phyloP scores from a whole-genome alignment of 2,329 filamentous ascomycete species.

The Cryoendolithus antarcticus region DNA sequence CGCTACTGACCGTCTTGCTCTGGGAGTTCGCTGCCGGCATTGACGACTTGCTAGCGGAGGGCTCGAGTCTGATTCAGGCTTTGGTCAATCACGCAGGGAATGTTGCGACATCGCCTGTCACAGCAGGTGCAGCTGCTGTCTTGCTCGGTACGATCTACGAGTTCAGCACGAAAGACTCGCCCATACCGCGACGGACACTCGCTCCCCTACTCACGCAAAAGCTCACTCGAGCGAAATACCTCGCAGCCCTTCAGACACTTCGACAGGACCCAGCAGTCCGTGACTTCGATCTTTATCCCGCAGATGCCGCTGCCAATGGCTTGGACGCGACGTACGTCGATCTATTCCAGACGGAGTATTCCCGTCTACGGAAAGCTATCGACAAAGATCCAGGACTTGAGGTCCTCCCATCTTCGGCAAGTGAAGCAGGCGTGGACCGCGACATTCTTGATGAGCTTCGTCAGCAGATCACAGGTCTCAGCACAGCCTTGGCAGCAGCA shows the following conservation, averaged over 20 bases:
- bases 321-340: conserved; percentile 69
- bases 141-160: conserved; percentile 85
- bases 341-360: conserved; percentile 93
- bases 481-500: conserved; percentile 44
- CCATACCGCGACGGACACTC: conserved; percentile 68
- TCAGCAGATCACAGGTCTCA: conserved; percentile 62
- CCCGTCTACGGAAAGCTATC: conserved; percentile 67
- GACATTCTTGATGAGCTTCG: conserved; percentile 81
- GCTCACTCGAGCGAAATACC: conserved; percentile 75
- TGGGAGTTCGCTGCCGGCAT: conserved; percentile 87
- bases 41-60: conserved; percentile 84
- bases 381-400: conserved; percentile 86
- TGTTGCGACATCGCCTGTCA: conserved; percentile 38
- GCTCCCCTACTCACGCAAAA: conserved; percentile 65
- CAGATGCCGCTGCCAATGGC: conserved; percentile 12
- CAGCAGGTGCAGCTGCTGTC: conserved; percentile 62
- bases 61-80: conserved; percentile 63
- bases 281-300: conserved; percentile 63
- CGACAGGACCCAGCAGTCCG: conserved; percentile 67
- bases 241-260: conserved; percentile 66
- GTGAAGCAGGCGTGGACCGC: conserved; percentile 84
- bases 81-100: conserved; percentile 39
- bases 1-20: conserved; percentile 78
- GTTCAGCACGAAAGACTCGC: conserved; percentile 94
- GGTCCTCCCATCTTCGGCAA: conserved; percentile 66